phyloP scores from a whole-genome alignment of 164 flowering plant genomes.

The Buxus sempervirens region DNA sequence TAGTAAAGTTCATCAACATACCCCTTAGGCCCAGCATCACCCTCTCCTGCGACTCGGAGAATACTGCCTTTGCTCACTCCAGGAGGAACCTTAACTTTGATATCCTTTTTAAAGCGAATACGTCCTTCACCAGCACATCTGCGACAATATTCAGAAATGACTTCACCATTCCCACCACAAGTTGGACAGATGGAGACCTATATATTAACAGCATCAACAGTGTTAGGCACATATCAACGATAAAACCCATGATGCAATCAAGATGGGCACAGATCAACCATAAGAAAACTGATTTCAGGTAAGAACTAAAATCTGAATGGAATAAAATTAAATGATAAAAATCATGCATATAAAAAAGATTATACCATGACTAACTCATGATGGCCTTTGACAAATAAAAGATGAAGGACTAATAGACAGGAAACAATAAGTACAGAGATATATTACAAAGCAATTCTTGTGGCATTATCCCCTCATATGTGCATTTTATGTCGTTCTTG shows the following conservation, averaged over 20 bases:
- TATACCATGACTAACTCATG: neutral
- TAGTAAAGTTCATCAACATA: constrained; percentile 23
- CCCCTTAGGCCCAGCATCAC: constrained; percentile 97
- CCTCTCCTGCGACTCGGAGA: constrained; percentile 88
- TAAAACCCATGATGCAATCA: neutral
- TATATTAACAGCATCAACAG: neutral
- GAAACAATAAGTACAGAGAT: too few species aligned
- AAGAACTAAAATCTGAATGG: too few species aligned
- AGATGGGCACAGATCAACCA: neutral
- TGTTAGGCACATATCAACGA: neutral
- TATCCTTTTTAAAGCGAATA: constrained; percentile 71
- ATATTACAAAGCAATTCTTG: too few species aligned
- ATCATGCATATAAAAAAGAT: neutral
- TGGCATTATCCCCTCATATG: too few species aligned
- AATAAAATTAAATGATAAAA: too few species aligned
- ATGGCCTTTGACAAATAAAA: neutral
- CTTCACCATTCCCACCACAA: constrained; percentile 94
- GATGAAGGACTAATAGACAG: neutral
- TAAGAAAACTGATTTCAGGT: neutral
- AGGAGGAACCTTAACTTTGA: constrained; percentile 95
- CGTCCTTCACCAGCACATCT: constrained; percentile 92
- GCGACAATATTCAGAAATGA: constrained; percentile 81
- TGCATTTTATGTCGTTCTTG: too few species aligned
- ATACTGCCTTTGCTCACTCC: constrained; percentile 93
- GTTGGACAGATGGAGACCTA: constrained; percentile 92